These are phyloP conservation scores for Hansfordia pulvinata DNA, from an alignment of 2,329 filamentous ascomycete species.

Conservation along the genomic window DNA sequence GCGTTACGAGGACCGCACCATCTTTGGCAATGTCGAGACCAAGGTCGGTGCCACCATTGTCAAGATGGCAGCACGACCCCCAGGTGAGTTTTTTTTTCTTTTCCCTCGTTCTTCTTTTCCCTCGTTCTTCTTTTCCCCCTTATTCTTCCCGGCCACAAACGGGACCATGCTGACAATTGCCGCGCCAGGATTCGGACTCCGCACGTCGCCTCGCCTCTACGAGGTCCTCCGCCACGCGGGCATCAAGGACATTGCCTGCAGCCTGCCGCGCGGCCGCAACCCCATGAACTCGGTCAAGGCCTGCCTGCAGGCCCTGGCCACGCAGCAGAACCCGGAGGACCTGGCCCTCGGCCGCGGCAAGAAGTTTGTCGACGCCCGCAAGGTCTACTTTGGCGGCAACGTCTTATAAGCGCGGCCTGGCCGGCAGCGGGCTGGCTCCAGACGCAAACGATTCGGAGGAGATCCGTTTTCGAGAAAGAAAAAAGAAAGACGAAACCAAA, in stretches of 20 bases:
- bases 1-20: slow-evolving; percentile 83
- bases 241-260: slow-evolving; percentile 74
- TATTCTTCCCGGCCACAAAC: slow-evolving; percentile 1
- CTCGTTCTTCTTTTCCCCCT: neutral
- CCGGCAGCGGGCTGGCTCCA: too few relatives aligned
- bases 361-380: slow-evolving; percentile 91
- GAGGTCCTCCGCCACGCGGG: slow-evolving; percentile 84
- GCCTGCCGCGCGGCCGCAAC: slow-evolving; percentile 75
- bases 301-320: slow-evolving; percentile 66
- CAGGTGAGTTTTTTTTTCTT: slow-evolving; percentile 47
- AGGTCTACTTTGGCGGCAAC: slow-evolving; percentile 88
- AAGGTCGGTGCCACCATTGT: slow-evolving; percentile 87
- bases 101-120: slow-evolving; percentile 1
- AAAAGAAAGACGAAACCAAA: slow-evolving; percentile 1
- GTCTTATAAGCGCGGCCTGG: slow-evolving; percentile 32
- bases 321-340: slow-evolving; percentile 77
- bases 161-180: too few relatives aligned
- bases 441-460: too few relatives aligned
- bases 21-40: slow-evolving; percentile 68
- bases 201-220: slow-evolving; percentile 82
- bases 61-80: slow-evolving; percentile 67
- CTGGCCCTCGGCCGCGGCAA: slow-evolving; percentile 80
- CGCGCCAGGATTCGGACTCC: slow-evolving; percentile 91
- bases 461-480: too few relatives aligned
- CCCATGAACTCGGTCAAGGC: slow-evolving; percentile 98